Evolutionary conservation across 1,284 basidiomycete species (phyloP).

Genomic region (Ceratobasidium sp.): DNA sequence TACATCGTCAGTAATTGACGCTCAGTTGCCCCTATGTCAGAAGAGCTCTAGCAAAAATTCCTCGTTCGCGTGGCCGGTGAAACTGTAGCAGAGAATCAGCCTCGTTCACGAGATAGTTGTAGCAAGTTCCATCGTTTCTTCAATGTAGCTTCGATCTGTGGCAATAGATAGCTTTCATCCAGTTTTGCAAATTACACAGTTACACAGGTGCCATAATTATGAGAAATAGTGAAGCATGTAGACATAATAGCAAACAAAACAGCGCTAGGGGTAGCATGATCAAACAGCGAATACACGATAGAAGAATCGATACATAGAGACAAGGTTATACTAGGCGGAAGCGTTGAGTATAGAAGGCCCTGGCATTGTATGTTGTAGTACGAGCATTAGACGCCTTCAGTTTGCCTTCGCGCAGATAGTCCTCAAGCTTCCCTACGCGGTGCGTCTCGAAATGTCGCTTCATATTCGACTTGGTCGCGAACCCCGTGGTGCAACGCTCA

Average conservation of each 20-base stretch:
- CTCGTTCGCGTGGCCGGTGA: conserved; percentile 12
- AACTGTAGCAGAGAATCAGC: neutral
- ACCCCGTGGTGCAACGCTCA: conserved; percentile 22
- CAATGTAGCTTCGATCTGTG: neutral
- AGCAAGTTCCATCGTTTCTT: neutral
- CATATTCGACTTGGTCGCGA: conserved; percentile 44
- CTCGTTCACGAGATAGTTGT: neutral
- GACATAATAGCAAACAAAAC: neutral
- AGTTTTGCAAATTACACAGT: neutral
- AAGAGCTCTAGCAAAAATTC: neutral
- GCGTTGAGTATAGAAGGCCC: conserved; percentile 31
- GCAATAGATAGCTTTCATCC: neutral
- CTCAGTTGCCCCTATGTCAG: conserved; percentile 14
- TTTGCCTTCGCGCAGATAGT: conserved; percentile 3
- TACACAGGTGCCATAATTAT: neutral
- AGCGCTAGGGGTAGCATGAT: too few relatives aligned
- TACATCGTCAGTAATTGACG: neutral
- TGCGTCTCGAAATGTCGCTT: conserved; percentile 40
- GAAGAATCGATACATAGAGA: neutral
- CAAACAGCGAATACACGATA: neutral
- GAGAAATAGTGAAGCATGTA: neutral
- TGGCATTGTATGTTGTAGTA: conserved; percentile 39
- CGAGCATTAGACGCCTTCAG: neutral
- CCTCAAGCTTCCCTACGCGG: conserved; percentile 25
- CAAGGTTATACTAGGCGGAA: conserved; percentile 18